Conservation (phyloP, 164 flowering plant genomes). For the Vitis labrusca region DNA sequence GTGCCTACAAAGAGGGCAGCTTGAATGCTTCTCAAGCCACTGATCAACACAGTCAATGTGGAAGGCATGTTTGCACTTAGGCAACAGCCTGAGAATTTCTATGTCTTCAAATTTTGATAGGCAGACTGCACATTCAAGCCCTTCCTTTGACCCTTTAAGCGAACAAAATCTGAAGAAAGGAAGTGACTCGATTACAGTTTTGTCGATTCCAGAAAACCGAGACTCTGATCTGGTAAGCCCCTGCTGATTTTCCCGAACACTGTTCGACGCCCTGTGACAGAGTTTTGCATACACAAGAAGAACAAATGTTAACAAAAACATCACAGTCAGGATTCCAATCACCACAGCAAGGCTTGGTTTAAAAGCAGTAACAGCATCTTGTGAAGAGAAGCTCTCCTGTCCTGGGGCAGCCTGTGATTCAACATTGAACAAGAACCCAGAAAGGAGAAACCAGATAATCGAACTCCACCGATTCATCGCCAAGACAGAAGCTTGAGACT, state of each 20-base stretch:
- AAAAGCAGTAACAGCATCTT: slow-evolving; percentile 27
- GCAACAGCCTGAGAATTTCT: slow-evolving; percentile 72
- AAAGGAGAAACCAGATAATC: slow-evolving; percentile 2
- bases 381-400: neutral
- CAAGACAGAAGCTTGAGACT: neutral
- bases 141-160: slow-evolving; percentile 68
- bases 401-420: slow-evolving; percentile 18
- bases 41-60: slow-evolving; percentile 77
- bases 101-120: slow-evolving; percentile 70
- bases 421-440: slow-evolving; percentile 9
- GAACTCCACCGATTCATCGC: slow-evolving; percentile 12
- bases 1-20: slow-evolving; percentile 81
- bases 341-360: slow-evolving; percentile 77
- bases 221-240: slow-evolving; percentile 28
- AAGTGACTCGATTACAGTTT: slow-evolving; percentile 71
- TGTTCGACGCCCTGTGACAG: slow-evolving; percentile 38
- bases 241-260: neutral
- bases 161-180: slow-evolving; percentile 87
- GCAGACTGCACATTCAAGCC: slow-evolving; percentile 88
- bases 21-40: slow-evolving; percentile 91
- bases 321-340: slow-evolving; percentile 57
- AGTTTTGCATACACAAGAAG: slow-evolving; percentile 69
- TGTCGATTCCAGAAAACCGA: slow-evolving; percentile 73
- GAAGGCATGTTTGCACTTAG: slow-evolving; percentile 87
- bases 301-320: slow-evolving; percentile 60